Percentiles rank a stretch among this genome's conserved stretches.
These are phyloP conservation scores for Beta macrorhiza DNA, from an alignment of 179 eudicot genomes.

Conservation along the genomic window DNA sequence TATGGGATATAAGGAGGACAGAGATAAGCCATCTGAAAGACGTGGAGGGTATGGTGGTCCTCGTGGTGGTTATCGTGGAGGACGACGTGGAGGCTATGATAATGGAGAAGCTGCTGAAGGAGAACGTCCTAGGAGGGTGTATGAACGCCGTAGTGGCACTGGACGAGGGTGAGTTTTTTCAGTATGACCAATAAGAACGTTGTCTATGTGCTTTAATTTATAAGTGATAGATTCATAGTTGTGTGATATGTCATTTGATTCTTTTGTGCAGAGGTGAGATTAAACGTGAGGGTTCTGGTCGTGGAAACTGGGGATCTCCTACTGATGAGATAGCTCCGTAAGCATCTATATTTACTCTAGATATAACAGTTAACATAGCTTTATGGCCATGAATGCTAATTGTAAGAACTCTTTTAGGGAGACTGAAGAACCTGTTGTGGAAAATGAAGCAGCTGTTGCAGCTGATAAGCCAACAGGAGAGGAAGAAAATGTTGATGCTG, in stretches of 20 bases:
- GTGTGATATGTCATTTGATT: neutral
- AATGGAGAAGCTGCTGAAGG: slow-evolving; percentile 74
- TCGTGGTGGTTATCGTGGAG: slow-evolving; percentile 70
- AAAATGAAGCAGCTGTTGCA: slow-evolving; percentile 48
- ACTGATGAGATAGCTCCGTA: slow-evolving; percentile 72
- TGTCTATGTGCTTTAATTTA: neutral
- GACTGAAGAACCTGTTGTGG: slow-evolving; percentile 55
- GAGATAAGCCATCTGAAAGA: slow-evolving; percentile 54
- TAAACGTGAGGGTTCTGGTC: slow-evolving; percentile 92
- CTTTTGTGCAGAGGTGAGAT: slow-evolving; percentile 50
- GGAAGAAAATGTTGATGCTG: slow-evolving; percentile 54
- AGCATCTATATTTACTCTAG: slow-evolving; percentile 20
- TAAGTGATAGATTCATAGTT: neutral
- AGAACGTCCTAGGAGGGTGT: slow-evolving; percentile 60
- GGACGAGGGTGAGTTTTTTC: slow-evolving; percentile 66
- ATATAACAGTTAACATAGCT: neutral
- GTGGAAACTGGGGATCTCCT: slow-evolving; percentile 94
- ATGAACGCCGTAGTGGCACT: slow-evolving; percentile 90
- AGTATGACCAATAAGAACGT: neutral
- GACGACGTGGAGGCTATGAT: slow-evolving; percentile 64
- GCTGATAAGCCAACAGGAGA: slow-evolving; percentile 59
- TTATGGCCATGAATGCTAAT: neutral
- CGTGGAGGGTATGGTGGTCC: slow-evolving; percentile 61
- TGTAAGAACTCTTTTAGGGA: slow-evolving; percentile 36
- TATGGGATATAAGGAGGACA: slow-evolving; percentile 46